phyloP scores from a whole-genome alignment of 2,329 filamentous ascomycete species.

The Aspergillus vadensis region DNA sequence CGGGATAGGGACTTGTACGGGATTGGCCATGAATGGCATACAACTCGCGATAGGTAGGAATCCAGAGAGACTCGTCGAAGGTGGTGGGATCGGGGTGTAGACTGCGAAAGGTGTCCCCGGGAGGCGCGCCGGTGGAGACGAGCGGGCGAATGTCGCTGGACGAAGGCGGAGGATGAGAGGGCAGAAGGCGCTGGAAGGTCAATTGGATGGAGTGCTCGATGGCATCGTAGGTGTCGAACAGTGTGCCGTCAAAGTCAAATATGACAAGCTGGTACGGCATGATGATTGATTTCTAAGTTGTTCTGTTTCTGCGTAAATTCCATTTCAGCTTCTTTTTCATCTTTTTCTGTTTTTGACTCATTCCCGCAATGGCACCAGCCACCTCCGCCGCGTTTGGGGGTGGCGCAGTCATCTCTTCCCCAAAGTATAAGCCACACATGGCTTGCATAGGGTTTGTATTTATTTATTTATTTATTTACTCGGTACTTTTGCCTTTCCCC shows the following conservation, averaged over 20 bases:
- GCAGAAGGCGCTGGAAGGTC: constrained; percentile 17
- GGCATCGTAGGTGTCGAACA: constrained; percentile 21
- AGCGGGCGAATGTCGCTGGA: constrained; percentile 5
- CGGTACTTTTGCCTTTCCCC: no score
- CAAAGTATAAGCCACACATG: no score
- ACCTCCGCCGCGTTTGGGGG: no score
- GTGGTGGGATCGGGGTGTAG: constrained; percentile 8
- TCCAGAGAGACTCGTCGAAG: constrained; percentile 21
- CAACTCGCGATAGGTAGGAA: constrained; percentile 23
- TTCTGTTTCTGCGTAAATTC: no score
- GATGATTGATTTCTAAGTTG: no score
- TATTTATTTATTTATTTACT: no score
- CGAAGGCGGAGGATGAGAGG: neutral
- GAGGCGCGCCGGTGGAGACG: constrained; percentile 16
- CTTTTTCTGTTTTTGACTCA: no score
- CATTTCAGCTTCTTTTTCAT: no score
- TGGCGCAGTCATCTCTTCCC: no score
- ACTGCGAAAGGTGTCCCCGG: constrained; percentile 12
- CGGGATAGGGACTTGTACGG: constrained; percentile 23
- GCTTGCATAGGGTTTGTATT: no score
- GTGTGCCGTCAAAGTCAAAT: constrained; percentile 24
- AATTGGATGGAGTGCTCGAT: constrained; percentile 11
- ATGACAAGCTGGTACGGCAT: constrained; percentile 15
- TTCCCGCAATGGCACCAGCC: no score
- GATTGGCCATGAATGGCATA: constrained; percentile 24